phyloP scores from a whole-genome alignment of 305 asterid genomes.

The Fraxinus xanthoxyloides region DNA sequence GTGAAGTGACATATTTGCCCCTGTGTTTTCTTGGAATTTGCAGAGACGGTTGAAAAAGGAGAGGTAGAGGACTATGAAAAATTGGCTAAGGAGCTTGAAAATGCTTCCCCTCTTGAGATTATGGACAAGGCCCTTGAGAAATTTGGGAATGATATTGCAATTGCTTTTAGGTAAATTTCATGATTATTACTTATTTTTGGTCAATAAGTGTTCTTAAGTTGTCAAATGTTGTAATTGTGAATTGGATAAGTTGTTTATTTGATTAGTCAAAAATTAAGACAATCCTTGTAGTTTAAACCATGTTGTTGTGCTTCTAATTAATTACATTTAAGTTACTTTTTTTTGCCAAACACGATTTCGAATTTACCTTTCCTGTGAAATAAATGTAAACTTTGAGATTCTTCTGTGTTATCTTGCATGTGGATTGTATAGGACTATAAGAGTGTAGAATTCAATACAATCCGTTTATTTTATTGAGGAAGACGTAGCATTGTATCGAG shows the following conservation, averaged over 20 bases:
- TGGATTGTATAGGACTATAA: neutral
- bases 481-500: neutral
- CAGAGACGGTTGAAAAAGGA: slow-evolving; percentile 53
- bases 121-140: slow-evolving; percentile 89
- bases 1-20: slow-evolving; percentile 11
- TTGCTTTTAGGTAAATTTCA: slow-evolving; percentile 79
- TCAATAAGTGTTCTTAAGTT: neutral
- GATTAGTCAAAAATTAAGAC: neutral
- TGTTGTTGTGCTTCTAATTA: neutral
- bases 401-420: neutral
- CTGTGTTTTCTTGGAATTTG: slow-evolving; percentile 9
- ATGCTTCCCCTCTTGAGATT: slow-evolving; percentile 92
- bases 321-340: neutral
- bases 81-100: slow-evolving; percentile 63
- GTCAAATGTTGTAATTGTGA: neutral
- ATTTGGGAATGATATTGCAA: slow-evolving; percentile 90
- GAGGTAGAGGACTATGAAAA: slow-evolving; percentile 68
- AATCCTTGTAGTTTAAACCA: neutral
- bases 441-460: neutral
- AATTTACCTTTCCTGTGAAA: neutral
- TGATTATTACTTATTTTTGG: neutral
- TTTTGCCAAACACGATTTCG: neutral
- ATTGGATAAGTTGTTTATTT: neutral
- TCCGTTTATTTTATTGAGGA: neutral
- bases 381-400: neutral